These are phyloP conservation scores for Pythium guiyangense DNA, from an alignment of 352 stramenopile species.

Conservation along the genomic window DNA sequence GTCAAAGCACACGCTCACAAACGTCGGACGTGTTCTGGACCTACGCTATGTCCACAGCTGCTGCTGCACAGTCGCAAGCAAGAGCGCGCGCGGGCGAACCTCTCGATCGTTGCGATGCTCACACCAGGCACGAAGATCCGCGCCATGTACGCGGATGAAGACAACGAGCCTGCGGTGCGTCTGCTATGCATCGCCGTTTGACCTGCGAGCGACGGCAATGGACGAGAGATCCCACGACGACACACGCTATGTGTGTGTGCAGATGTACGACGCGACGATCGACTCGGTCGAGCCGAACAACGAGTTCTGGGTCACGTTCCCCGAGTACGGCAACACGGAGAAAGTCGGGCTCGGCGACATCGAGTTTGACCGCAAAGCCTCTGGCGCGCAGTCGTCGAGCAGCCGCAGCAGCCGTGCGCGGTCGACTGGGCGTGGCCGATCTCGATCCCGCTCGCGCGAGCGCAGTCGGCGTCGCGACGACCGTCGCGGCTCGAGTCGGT, in stretches of 20 bases:
- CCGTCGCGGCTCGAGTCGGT: constrained; percentile 17
- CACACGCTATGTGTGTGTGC: too few relatives aligned
- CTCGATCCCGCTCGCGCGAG: constrained; percentile 32
- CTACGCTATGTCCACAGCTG: too few relatives aligned
- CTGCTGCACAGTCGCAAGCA: constrained; percentile 62
- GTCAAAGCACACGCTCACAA: too few relatives aligned
- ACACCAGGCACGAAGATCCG: constrained; percentile 88
- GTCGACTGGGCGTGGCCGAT: constrained; percentile 18
- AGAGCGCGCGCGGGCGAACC: constrained; percentile 58
- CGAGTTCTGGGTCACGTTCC: constrained; percentile 90
- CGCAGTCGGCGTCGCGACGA: constrained; percentile 24
- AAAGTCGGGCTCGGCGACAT: constrained; percentile 94
- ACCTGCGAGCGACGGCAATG: too few relatives aligned
- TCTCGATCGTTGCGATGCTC: constrained; percentile 68
- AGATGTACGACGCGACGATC: constrained; percentile 96
- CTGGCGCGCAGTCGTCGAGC: constrained; percentile 10
- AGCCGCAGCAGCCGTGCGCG: constrained; percentile 16
- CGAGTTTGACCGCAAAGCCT: constrained; percentile 53
- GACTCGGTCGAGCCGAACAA: constrained; percentile 88
- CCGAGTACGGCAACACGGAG: constrained; percentile 96
- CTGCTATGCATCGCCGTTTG: not conserved
- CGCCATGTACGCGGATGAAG: constrained; percentile 95
- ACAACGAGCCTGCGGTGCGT: constrained; percentile 87
- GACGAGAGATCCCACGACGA: too few relatives aligned
- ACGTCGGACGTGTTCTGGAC: too few relatives aligned